These are phyloP conservation scores for Epichloe sylvatica DNA, from an alignment of 2,329 filamentous ascomycete species.

Conservation along the genomic window DNA sequence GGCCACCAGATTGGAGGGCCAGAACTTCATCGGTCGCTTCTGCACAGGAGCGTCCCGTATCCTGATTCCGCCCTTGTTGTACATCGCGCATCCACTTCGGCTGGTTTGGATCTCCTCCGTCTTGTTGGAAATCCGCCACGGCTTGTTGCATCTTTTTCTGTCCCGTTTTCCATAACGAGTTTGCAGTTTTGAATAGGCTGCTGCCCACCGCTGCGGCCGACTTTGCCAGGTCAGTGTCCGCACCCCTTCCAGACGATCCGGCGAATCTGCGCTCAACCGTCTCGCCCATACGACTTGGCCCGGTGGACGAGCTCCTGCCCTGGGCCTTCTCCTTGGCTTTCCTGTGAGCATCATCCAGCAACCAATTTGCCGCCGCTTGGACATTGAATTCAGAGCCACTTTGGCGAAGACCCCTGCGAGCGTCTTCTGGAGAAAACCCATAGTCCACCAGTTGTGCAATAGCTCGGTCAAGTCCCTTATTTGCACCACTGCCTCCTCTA, in stretches of 20 bases:
- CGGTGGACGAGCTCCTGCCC: constrained; percentile 28
- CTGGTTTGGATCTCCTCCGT: constrained; percentile 54
- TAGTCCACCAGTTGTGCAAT: constrained; percentile 87
- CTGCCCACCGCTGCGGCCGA: constrained; percentile 70
- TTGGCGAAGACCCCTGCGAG: constrained; percentile 64
- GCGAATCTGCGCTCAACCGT: constrained; percentile 24
- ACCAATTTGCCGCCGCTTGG: constrained; percentile 75
- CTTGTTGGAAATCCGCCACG: constrained; percentile 68
- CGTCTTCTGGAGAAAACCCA: constrained; percentile 77
- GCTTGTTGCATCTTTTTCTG: constrained; percentile 89
- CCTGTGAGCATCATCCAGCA: constrained; percentile 80
- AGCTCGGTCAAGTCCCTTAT: constrained; percentile 51
- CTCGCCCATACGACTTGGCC: background rate
- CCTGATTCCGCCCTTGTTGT: constrained; percentile 29
- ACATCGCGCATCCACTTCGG: constrained; percentile 92
- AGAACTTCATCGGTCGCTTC: constrained; percentile 58
- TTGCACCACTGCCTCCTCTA: constrained; percentile 13
- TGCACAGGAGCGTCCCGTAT: constrained; percentile 14
- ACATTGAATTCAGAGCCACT: constrained; percentile 70
- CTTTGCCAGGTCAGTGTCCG: constrained; percentile 63
- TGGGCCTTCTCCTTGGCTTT: constrained; percentile 62
- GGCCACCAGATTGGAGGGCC: constrained; percentile 57
- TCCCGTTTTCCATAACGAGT: constrained; percentile 86
- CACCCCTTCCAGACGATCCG: constrained; percentile 30
- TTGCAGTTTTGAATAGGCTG: constrained; percentile 83